Percentiles rank a stretch among this genome's conserved stretches.
phyloP scores from a whole-genome alignment of 257 asterid species.

The Knoxia roxburghii region DNA sequence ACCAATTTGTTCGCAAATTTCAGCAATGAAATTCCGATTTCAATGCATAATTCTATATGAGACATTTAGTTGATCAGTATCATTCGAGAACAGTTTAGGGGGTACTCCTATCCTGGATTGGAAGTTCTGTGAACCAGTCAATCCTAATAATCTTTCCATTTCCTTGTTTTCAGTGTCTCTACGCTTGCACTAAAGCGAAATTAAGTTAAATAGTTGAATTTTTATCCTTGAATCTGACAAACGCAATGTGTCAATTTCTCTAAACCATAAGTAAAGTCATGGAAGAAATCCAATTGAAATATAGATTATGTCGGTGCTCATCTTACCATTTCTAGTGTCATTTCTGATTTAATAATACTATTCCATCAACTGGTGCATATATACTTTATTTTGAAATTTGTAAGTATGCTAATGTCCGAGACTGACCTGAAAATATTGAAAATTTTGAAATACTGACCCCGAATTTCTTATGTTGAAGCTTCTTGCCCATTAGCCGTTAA shows the following conservation, averaged over 20 bases:
- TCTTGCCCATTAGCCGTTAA: background rate
- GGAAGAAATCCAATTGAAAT: no score
- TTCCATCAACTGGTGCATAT: no score
- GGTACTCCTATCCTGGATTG: background rate
- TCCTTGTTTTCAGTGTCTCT: background rate
- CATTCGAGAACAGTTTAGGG: background rate
- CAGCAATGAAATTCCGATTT: background rate
- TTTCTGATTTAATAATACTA: background rate
- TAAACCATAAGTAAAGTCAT: no score
- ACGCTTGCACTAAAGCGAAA: background rate
- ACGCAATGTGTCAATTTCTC: no score
- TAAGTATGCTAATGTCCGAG: background rate
- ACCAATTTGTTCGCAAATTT: background rate
- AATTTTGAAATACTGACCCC: background rate
- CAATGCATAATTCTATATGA: no score
- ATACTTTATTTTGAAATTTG: no score
- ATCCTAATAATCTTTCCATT: background rate
- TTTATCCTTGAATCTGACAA: background rate
- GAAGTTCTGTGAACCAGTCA: background rate
- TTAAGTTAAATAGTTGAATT: background rate
- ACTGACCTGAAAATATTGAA: background rate
- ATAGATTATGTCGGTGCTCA: no score
- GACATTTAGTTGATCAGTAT: no score
- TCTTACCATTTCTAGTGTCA: no score
- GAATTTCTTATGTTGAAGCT: background rate